Evolutionary conservation across 116 monocot genomes (phyloP).

Genomic region (Phalaenopsis hybrid): DNA sequence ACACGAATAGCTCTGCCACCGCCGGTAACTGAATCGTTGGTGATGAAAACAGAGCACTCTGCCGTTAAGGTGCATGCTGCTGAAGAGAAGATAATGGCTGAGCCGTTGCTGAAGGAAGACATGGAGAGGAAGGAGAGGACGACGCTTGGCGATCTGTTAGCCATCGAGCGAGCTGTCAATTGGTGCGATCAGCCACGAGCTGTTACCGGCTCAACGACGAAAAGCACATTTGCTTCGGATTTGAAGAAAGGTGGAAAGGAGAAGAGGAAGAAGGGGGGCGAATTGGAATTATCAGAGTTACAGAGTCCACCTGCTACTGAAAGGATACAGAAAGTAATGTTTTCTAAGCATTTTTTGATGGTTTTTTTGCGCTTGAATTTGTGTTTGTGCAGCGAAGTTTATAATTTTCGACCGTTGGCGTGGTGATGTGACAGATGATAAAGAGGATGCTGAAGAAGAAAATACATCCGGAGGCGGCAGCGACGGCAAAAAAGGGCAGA

Average conservation of each 20-base stretch:
- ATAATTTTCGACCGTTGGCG: neutral
- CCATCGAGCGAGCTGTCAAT: neutral
- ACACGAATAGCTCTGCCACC: neutral
- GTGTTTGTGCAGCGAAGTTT: neutral
- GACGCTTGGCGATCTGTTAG: constrained; percentile 32
- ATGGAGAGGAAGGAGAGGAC: constrained; percentile 16
- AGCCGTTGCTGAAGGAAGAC: constrained; percentile 24
- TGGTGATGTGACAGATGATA: constrained; percentile 11
- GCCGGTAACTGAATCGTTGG: neutral
- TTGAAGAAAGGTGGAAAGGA: neutral
- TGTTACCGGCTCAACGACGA: neutral
- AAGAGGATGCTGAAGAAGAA: constrained; percentile 20
- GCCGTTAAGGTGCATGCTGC: neutral
- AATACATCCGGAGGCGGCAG: constrained; percentile 13
- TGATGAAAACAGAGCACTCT: neutral
- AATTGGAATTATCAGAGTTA: neutral
- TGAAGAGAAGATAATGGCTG: neutral
- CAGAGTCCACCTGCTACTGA: neutral
- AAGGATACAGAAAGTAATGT: constrained; percentile 1
- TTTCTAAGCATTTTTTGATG: neutral
- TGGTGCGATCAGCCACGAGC: neutral
- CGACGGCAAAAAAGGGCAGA: neutral
- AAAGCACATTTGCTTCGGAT: neutral
- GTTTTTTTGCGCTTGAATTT: neutral
- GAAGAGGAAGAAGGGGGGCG: neutral